Percentiles rank a stretch among this genome's conserved stretches.
Evolutionary conservation across 306 rosid species (phyloP).

Genomic region (Vicia villosa): DNA sequence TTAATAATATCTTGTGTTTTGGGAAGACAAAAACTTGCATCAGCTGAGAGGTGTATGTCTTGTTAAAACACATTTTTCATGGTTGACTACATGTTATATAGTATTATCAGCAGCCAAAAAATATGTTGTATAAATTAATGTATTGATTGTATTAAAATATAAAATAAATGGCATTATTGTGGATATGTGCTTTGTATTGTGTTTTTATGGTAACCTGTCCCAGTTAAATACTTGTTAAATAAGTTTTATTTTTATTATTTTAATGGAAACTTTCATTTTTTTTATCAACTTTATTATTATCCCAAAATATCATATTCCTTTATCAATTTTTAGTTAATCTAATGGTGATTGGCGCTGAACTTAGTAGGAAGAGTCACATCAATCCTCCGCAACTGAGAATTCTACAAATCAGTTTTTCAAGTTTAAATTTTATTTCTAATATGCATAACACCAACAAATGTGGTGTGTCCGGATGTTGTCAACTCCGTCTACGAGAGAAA

Average conservation of each 20-base stretch:
- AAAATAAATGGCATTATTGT: neutral
- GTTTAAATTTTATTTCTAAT: too few relatives aligned
- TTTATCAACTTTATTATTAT: too few relatives aligned
- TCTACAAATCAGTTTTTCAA: too few relatives aligned
- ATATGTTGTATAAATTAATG: too few relatives aligned
- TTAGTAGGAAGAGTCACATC: too few relatives aligned
- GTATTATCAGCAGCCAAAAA: neutral
- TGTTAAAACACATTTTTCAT: conserved; percentile 3
- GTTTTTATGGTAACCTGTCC: neutral
- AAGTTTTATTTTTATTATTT: neutral
- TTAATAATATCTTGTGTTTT: conserved; percentile 31
- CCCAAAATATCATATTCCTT: too few relatives aligned
- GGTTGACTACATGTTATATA: conserved; percentile 8
- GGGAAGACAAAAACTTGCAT: conserved; percentile 38
- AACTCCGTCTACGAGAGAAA: too few relatives aligned
- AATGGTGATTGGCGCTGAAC: too few relatives aligned
- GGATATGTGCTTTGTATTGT: neutral
- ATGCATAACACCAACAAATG: too few relatives aligned
- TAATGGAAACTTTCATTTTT: neutral
- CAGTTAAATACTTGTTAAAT: neutral
- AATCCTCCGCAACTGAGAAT: too few relatives aligned
- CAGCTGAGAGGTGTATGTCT: conserved; percentile 21
- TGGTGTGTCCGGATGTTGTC: too few relatives aligned
- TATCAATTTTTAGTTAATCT: too few relatives aligned
- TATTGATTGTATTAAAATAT: neutral